Conservation (phyloP, 1,284 basidiomycete genomes). For the Melampsora occidentalis region DNA sequence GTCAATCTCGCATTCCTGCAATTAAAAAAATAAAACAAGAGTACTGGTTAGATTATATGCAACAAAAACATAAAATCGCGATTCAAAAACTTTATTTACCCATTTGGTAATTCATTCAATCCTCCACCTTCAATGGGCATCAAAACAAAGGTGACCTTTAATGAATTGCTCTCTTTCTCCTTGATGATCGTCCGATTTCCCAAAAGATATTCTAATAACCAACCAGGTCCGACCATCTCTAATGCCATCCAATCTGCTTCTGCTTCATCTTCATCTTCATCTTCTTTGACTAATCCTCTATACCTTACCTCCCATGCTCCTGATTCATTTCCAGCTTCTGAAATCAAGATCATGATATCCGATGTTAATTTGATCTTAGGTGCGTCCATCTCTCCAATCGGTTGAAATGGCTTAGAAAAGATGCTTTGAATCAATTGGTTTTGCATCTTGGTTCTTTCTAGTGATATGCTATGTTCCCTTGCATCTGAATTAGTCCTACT, state of each 20-base stretch:
- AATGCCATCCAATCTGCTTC: conserved; percentile 55
- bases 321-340: conserved; percentile 70
- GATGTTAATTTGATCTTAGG: conserved; percentile 67
- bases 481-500: too few relatives aligned
- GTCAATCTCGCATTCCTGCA: conserved; percentile 79
- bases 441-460: conserved; percentile 52
- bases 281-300: conserved; percentile 66
- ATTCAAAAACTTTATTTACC: conserved; percentile 58
- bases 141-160: conserved; percentile 81
- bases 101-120: conserved; percentile 71
- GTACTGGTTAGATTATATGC: background rate
- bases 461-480: conserved; percentile 11
- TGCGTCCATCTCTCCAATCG: conserved; percentile 69
- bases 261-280: conserved; percentile 62
- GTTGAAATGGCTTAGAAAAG: conserved; percentile 66
- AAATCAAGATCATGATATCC: conserved; percentile 70
- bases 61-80: background rate
- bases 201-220: conserved; percentile 84
- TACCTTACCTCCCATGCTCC: conserved; percentile 59
- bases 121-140: conserved; percentile 63
- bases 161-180: conserved; percentile 56
- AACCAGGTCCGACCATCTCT: conserved; percentile 76
- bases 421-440: conserved; percentile 62
- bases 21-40: conserved; percentile 9
- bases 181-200: conserved; percentile 58